phyloP scores from a whole-genome alignment of 371 early-diverging fungal species.

The Mucor ambiguus region DNA sequence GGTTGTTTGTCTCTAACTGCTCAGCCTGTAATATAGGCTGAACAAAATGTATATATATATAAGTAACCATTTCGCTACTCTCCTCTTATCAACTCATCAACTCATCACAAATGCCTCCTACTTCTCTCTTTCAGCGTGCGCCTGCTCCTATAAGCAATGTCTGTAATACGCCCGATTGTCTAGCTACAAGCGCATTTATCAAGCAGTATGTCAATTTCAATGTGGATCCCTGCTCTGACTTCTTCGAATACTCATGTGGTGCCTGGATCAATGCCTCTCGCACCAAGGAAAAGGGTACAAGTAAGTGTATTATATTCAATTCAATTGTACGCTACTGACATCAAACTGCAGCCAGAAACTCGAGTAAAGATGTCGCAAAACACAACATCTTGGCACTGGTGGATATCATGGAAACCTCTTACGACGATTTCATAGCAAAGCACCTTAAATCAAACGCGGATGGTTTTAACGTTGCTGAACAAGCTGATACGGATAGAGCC shows the following conservation, averaged over 20 bases:
- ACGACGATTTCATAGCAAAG: constrained; percentile 14
- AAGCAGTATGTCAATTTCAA: constrained; percentile 30
- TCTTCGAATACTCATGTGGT: constrained; percentile 54
- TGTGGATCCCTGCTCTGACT: constrained; percentile 43
- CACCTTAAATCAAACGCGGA: constrained; percentile 3
- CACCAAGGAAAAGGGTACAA: constrained; percentile 35
- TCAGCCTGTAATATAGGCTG: background rate
- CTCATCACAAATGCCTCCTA: background rate
- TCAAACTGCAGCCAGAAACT: background rate
- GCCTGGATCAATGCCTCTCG: constrained; percentile 16
- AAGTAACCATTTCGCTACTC: background rate
- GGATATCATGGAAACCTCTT: constrained; percentile 21
- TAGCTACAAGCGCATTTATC: constrained; percentile 42
- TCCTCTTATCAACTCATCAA: background rate
- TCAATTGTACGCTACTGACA: no score
- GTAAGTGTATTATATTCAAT: background rate
- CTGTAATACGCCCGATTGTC: constrained; percentile 51
- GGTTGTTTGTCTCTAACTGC: background rate
- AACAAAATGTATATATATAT: background rate
- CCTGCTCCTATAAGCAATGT: constrained; percentile 8
- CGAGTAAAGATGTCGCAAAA: background rate
- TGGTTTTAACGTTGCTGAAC: constrained; percentile 12
- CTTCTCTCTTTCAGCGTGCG: background rate
- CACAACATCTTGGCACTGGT: background rate
- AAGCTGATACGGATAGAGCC: constrained; percentile 27